Base-by-base conservation (phyloP, 257 asterid species). In the Rubia yunnanensis region DNA sequence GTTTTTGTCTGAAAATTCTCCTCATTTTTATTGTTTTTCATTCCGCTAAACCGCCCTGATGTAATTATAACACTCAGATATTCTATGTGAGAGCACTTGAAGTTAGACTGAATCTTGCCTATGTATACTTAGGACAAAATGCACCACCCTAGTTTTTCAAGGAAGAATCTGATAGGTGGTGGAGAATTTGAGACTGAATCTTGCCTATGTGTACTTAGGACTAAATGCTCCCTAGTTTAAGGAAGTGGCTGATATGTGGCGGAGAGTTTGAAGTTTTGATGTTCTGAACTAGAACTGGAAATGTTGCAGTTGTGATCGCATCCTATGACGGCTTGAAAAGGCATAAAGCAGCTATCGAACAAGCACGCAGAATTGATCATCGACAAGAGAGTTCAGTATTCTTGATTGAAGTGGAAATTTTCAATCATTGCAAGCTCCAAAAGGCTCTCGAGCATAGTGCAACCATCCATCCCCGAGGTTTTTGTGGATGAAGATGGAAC, bases 11-110 rank as follows among this genome's bases (percentile, higher is more conserved):
- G 20, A 17, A 17, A 13, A 23, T 35, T n/a, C n/a, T n/a, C n/a
- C n/a, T n/a, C n/a, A n/a, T n/a, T n/a, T n/a, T n/a, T n/a, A n/a
- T n/a, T n/a, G n/a, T n/a, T n/a, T 52, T 17, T 24, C 35, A 3
- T 62, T 49, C 14, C 34, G 34, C 55, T 13, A 17, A 53, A 60
- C 10, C n/a, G 35, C 66, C 31, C 24, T n/a, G 48, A 17, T 77
- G 28, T 70, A 49, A 62, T 18, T 38, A 46, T 75, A 55, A 74
- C 96, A 91, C 95, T 75, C 86, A 84, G 81, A 86, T 88, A 83
- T 91, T 91, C 83, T 91, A 96, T 95, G 85, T 91, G 57, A 96
- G 98, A 24, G 98, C n/a, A 91, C 72, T 74, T 91, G 80, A 91
- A 91, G 96, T 88, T 34, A 70, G 59, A 26, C 39, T 41, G 18